phyloP scores from a whole-genome alignment of 163 green algal genomes.

The Chlamydomonas reinhardtii region DNA sequence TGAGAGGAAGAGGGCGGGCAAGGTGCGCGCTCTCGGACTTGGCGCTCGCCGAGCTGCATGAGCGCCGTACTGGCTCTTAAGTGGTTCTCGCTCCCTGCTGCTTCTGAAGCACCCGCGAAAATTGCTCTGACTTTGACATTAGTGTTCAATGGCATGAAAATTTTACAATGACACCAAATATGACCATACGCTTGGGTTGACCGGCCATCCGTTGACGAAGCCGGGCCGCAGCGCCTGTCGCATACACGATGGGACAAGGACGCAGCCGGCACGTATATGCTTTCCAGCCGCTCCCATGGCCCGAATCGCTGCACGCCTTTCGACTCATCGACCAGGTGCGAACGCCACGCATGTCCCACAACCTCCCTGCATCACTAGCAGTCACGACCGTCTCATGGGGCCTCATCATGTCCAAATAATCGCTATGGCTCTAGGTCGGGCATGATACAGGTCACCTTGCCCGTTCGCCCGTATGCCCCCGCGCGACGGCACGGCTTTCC shows the following conservation, averaged over 20 bases:
- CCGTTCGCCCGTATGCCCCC: neutral
- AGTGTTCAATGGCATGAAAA: no score
- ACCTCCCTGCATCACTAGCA: neutral
- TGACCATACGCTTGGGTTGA: no score
- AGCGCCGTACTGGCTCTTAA: no score
- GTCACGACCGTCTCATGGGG: neutral
- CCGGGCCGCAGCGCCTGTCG: no score
- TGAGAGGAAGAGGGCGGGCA: neutral
- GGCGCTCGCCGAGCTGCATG: no score
- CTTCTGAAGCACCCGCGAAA: no score
- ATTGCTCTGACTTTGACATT: no score
- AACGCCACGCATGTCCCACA: neutral
- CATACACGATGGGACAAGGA: slow-evolving; percentile 9
- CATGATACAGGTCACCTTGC: no score
- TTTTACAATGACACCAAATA: no score
- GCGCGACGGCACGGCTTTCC: neutral
- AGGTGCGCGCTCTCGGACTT: neutral
- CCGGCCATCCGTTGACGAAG: no score
- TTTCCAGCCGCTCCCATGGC: slow-evolving; percentile 45
- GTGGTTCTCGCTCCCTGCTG: no score
- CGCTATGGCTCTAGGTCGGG: neutral
- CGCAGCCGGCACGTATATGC: slow-evolving; percentile 24
- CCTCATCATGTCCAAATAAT: neutral
- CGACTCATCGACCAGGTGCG: slow-evolving; percentile 44
- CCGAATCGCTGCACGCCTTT: slow-evolving; percentile 28